These are phyloP conservation scores for Acacia acuminata DNA, from an alignment of 306 rosid genomes.

Conservation along the genomic window DNA sequence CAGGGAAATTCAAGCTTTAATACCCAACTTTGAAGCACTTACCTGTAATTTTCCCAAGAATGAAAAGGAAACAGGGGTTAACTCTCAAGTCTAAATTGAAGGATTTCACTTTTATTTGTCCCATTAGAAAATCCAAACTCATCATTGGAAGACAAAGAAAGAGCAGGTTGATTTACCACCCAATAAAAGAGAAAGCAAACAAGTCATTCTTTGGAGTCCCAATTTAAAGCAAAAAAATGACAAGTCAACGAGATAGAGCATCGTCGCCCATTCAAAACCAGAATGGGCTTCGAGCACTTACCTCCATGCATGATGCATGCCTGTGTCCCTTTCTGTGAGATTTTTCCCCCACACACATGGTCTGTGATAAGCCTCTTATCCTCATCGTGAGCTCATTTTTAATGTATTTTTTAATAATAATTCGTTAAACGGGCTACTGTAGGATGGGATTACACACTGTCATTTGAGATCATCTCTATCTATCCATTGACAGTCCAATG, in stretches of 20 bases:
- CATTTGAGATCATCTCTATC: not conserved
- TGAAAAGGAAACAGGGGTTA: not conserved
- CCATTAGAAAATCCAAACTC: not conserved
- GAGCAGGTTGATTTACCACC: not conserved
- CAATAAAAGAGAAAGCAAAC: not conserved
- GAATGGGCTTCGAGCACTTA: slow-evolving; percentile 46
- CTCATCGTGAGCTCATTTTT: slow-evolving; percentile 1
- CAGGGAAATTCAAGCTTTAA: not conserved
- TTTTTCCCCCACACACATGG: slow-evolving; percentile 21
- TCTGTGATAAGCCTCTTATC: slow-evolving; percentile 42
- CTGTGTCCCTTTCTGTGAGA: slow-evolving; percentile 30
- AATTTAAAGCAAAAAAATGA: slow-evolving; percentile 39
- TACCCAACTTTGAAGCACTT: not conserved
- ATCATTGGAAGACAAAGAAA: slow-evolving; percentile 10
- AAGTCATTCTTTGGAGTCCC: slow-evolving; percentile 22
- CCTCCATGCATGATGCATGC: slow-evolving; percentile 19
- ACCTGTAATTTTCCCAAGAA: not conserved
- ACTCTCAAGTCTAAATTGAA: not conserved
- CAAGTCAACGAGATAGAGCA: slow-evolving; percentile 42
- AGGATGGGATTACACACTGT: slow-evolving; percentile 5
- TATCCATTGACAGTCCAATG: slow-evolving; percentile 6
- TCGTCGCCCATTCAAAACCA: slow-evolving; percentile 46
- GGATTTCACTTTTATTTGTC: not conserved
- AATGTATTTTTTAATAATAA: too few species aligned
- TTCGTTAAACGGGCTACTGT: not conserved